Evolutionary conservation across 257 asterid genomes (phyloP), one percentile per base, ranked within the genome.

Genomic region (Scutellaria galericulata): DNA sequence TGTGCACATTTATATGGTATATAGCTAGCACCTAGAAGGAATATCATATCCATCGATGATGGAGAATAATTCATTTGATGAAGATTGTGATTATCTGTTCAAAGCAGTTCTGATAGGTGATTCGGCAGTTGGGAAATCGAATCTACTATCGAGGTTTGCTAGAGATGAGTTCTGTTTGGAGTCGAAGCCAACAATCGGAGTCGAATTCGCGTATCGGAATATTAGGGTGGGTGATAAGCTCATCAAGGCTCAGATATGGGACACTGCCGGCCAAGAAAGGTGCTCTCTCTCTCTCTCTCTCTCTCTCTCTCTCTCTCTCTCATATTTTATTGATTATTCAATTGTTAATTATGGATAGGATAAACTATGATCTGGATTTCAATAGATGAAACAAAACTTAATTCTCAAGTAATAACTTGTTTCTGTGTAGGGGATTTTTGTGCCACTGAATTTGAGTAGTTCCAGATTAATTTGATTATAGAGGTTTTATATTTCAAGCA

Each of bases 251-350:
- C 97, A 91, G 81, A 86, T 91, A 75, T 91, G 97, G 97, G 97
- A 91, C 45, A 91, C 97, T 5, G 97, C 97, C 11, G 97, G 97
- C 61, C 97, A 91, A 85, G 97, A 91, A 77, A 89, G 97, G 97
- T 31, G 37, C 37, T 90, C 41, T 0, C 0, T 27, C 0, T 6
- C 27, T 9, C 15, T 40, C 37, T 35, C 66, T 52, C 6, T 57
- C 31, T 64, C 20, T 52, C 6, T 57, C 31, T 64, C 20, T 24
- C 72, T 14, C 39, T 55, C 15, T 52, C 24, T 6, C 48, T 24
- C 9, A 44, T 44, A 44, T 42, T 42, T 24, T 24, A 24, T 24
- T 24, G 27, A 31, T 31, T 31, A 31, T 31, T 31, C 37, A 31
- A 4, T 31, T 31, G 5, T 31, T 31, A 31, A 31, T 31, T 31